Base-by-base conservation (phyloP, 2,329 filamentous ascomycete genomes). In the Byssochlamys sp. region DNA sequence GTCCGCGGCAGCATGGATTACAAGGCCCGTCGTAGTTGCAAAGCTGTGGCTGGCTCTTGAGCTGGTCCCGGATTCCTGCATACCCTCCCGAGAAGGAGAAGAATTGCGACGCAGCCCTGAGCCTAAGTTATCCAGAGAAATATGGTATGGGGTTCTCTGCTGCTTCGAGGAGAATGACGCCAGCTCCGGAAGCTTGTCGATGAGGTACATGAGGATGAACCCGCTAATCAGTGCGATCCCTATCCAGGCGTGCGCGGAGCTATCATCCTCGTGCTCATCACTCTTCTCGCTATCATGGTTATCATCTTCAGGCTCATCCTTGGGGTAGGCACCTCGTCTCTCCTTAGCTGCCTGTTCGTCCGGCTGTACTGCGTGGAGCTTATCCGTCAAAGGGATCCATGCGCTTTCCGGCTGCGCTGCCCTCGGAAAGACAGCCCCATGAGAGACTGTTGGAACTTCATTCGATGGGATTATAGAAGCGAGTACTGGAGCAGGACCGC, bases 131-230 rank as follows among this genome's bases (percentile, higher is more conserved):
- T 94, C 90, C 50, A 97, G 80, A 57, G 90, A 95, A 66, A 97
- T 94, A 68, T 96, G 90, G 62, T 91, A 85, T 14, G 87, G 89
- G 55, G 85, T 80, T 12, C 87, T 85, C 39, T 82, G 80, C 24
- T 82, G 77, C 65, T 86, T 85, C 39, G 89, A 76, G 48, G 81
- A 80, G 6, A 45, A 45, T 24, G 89, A 81, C 4, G 86, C 84
- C 69, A 91, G 88, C 48, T 85, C 84, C 6, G 91, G 90, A 7
- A 95, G 75, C 55, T 89, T 86, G 73, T 99, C 92, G 67, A 99
- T 88, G 25, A 99, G 82, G 69, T 96, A 97, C 94, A 99, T 99
- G 62, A 96, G 81, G 58, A 96, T 85, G 73, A 97, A 99, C 11
- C 94, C 94, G 14, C 89, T 77, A 57, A 95, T 84, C 55, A 99